Base-by-base conservation (phyloP, 768 basidiomycete species). In the Pilatotrama ljubarskyi region DNA sequence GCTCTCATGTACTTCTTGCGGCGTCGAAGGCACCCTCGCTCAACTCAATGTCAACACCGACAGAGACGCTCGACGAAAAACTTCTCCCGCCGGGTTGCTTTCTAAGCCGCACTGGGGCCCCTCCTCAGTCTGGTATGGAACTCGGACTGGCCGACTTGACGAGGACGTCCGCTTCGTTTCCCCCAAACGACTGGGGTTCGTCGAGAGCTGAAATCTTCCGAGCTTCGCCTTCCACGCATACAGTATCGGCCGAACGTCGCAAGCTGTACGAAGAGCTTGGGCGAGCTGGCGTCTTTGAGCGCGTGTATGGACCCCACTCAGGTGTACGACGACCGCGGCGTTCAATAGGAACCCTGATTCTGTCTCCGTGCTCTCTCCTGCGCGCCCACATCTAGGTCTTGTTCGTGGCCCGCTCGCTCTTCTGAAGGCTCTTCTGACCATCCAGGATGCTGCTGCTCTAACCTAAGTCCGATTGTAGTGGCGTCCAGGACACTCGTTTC, bases 401-500 rank as follows among this genome's bases (percentile, higher is more conserved):
- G 5, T 38, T 10, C 38, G 38, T 9, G 47, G n/a, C 35, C 50
- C 50, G 10, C 48, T 49, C 29, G 13, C 22, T 54, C 14, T 42
- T 11, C 18, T 10, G 29, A 32, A 32, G n/a, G n/a, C n/a, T n/a
- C n/a, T 32, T 32, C 29, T 32, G 52, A 17, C 24, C 15, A 36
- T 36, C 15, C 35, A 7, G 36, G n/a, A 29, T 35, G 29, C 48
- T 50, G 32, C n/a, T n/a, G n/a, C n/a, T 50, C n/a, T 32, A 18
- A n/a, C 8, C 48, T 36, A 50, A 14, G 36, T 18, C 13, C 18
- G 49, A 32, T 11, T 26, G 17, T 25, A 20, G 26, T 54, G 52
- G 58, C 58, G 58, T 59, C 35, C 46, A 44, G 43, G 24, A 59
- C 51, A 18, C 43, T 43, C 51, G 22, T 22, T 17, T 55, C 52